Conservation (phyloP, 345 rosid genomes). For the Pistacia vera region DNA sequence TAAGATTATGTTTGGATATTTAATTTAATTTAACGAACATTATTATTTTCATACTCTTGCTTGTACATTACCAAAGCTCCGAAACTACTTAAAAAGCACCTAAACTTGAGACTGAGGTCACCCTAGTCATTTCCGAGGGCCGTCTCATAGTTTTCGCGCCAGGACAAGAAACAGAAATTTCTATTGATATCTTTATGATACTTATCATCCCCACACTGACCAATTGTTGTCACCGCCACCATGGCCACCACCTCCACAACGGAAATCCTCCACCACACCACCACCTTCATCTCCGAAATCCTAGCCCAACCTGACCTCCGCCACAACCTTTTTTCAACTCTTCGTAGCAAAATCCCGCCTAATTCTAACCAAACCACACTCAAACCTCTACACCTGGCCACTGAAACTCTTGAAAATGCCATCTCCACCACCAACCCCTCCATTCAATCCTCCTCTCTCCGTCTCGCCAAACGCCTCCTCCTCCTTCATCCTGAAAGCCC, state of each 20-base stretch:
- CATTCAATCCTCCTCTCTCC: conserved; percentile 45
- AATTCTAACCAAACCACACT: conserved; percentile 24
- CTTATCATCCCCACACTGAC: not conserved
- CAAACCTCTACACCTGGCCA: conserved; percentile 42
- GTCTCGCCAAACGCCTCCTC: conserved; percentile 49
- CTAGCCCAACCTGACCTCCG: conserved; percentile 51
- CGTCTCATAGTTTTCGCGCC: conserved; percentile 17
- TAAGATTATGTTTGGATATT: no score
- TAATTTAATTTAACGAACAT: no score
- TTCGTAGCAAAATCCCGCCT: conserved; percentile 30
- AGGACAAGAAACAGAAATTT: conserved; percentile 1
- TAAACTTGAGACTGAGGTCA: not conserved
- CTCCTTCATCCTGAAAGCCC: conserved; percentile 37
- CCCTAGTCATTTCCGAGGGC: conserved; percentile 8
- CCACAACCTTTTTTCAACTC: conserved; percentile 36
- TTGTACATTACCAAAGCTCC: no score
- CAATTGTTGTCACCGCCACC: conserved; percentile 4
- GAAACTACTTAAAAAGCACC: not conserved
- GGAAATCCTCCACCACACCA: conserved; percentile 45
- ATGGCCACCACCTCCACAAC: conserved; percentile 24
- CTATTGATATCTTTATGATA: not conserved
- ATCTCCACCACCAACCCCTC: conserved; percentile 31
- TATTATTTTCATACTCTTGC: no score
- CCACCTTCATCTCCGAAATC: conserved; percentile 39
- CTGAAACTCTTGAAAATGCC: conserved; percentile 50